Evolutionary conservation across 1,284 basidiomycete species (phyloP).

Genomic region (Anthracocystis setariae): DNA sequence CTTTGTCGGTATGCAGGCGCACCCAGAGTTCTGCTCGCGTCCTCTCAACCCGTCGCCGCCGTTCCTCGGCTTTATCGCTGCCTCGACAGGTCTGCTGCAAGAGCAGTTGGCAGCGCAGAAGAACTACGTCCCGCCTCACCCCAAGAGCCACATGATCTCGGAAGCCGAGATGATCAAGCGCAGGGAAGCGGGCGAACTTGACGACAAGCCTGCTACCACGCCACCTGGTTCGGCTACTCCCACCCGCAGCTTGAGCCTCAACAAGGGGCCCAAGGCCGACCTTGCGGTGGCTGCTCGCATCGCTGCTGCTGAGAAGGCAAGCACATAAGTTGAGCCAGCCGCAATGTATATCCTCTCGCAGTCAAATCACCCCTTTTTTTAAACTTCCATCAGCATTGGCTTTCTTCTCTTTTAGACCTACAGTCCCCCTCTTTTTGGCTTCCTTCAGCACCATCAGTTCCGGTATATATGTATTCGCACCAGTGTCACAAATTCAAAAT

Average conservation of each 20-base stretch:
- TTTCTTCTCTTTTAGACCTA: conserved; percentile 7
- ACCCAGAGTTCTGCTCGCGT: conserved; percentile 98
- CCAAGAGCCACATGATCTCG: conserved; percentile 65
- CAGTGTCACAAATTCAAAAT: conserved; percentile 18
- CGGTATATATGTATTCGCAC: conserved; percentile 25
- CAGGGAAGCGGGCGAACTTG: conserved; percentile 39
- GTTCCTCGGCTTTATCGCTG: conserved; percentile 94
- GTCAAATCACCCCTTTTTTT: background rate
- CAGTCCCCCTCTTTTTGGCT: conserved; percentile 4
- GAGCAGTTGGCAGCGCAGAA: conserved; percentile 81
- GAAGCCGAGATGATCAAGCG: conserved; percentile 52
- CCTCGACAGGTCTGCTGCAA: conserved; percentile 77
- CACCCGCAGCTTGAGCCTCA: conserved; percentile 38
- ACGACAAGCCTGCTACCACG: conserved; percentile 50
- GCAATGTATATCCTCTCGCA: background rate
- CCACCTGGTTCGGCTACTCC: conserved; percentile 52
- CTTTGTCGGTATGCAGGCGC: conserved; percentile 94
- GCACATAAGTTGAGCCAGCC: background rate
- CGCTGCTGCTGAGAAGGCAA: conserved; percentile 47
- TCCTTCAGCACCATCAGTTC: conserved; percentile 8
- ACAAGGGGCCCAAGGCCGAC: conserved; percentile 36
- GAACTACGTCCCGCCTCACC: conserved; percentile 72
- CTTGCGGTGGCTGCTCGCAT: conserved; percentile 41
- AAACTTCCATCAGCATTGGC: conserved; percentile 9
- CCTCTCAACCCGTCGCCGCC: conserved; percentile 97